These are phyloP conservation scores for Cynara cardunculus DNA, from an alignment of 129 eudicot genomes.

Conservation along the genomic window DNA sequence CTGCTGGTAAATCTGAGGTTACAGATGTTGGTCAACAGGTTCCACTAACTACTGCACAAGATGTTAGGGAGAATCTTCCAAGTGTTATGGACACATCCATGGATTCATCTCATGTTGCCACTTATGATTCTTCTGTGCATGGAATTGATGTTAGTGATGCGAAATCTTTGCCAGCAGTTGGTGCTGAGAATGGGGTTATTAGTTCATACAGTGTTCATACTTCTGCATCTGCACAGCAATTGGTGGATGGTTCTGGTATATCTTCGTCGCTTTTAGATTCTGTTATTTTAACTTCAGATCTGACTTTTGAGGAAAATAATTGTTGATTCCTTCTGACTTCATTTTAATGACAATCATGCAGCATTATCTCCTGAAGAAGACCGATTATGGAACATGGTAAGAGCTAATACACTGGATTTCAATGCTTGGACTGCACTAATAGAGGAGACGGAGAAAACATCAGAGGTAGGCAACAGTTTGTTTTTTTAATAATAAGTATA, in stretches of 20 bases:
- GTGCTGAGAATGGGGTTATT: slow-evolving; percentile 53
- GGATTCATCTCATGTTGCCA: slow-evolving; percentile 31
- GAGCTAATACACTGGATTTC: slow-evolving; percentile 77
- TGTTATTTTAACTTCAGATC: not conserved
- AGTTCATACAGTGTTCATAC: slow-evolving; percentile 46
- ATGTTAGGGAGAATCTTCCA: slow-evolving; percentile 24
- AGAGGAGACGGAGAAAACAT: slow-evolving; percentile 81
- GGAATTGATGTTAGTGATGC: slow-evolving; percentile 41
- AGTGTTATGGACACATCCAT: slow-evolving; percentile 22
- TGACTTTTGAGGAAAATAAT: not conserved
- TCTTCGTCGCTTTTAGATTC: not conserved
- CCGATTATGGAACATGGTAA: slow-evolving; percentile 91
- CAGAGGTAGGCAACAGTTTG: slow-evolving; percentile 51
- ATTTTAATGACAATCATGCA: slow-evolving; percentile 36
- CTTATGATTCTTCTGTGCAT: slow-evolving; percentile 44
- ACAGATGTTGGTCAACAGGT: slow-evolving; percentile 33
- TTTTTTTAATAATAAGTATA: not conserved
- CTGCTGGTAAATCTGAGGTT: slow-evolving; percentile 19
- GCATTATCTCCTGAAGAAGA: slow-evolving; percentile 94
- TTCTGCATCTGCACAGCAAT: slow-evolving; percentile 45
- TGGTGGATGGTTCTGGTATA: slow-evolving; percentile 64
- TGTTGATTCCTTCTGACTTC: not conserved
- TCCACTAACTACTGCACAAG: slow-evolving; percentile 17
- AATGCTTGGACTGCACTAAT: slow-evolving; percentile 92
- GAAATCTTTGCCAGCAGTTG: slow-evolving; percentile 27